Percentiles rank a stretch among this genome's conserved stretches.
Evolutionary conservation across 371 early-diverging fungal genomes (phyloP).

Genomic region (Mucor racemosus): DNA sequence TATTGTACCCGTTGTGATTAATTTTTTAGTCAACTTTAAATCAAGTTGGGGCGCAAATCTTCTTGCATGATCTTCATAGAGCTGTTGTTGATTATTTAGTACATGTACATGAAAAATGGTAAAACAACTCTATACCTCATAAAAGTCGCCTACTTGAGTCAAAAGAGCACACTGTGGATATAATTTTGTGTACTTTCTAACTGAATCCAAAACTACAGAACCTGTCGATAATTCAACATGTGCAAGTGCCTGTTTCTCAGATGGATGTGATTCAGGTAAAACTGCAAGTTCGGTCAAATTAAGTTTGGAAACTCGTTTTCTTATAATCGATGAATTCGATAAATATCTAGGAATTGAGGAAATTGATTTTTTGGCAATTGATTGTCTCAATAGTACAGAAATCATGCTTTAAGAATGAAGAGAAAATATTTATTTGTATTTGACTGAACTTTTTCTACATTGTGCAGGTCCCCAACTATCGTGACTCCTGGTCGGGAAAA

Average conservation of each 20-base stretch:
- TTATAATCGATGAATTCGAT: neutral
- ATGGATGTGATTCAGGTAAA: neutral
- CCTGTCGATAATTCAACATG: slow-evolving; percentile 34
- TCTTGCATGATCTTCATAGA: slow-evolving; percentile 82
- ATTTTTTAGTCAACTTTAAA: slow-evolving; percentile 66
- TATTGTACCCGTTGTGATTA: slow-evolving; percentile 43
- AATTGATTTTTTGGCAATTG: neutral
- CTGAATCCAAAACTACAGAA: slow-evolving; percentile 55
- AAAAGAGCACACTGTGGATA: slow-evolving; percentile 82
- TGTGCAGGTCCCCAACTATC: too few relatives aligned
- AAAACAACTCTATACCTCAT: slow-evolving; percentile 66
- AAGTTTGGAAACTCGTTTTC: slow-evolving; percentile 19
- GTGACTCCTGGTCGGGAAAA: too few relatives aligned
- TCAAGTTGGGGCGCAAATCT: slow-evolving; percentile 70
- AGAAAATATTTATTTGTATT: neutral
- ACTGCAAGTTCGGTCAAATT: slow-evolving; percentile 22
- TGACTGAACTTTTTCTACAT: neutral
- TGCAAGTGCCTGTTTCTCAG: slow-evolving; percentile 10
- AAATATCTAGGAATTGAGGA: neutral
- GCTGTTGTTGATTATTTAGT: slow-evolving; percentile 26
- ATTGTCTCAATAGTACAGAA: neutral
- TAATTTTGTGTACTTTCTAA: slow-evolving; percentile 66
- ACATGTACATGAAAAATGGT: neutral
- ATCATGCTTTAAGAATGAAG: neutral
- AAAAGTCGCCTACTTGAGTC: slow-evolving; percentile 93